These are phyloP conservation scores for Ceratobasidium sp. DNA, from an alignment of 1,284 basidiomycete genomes.

Conservation along the genomic window DNA sequence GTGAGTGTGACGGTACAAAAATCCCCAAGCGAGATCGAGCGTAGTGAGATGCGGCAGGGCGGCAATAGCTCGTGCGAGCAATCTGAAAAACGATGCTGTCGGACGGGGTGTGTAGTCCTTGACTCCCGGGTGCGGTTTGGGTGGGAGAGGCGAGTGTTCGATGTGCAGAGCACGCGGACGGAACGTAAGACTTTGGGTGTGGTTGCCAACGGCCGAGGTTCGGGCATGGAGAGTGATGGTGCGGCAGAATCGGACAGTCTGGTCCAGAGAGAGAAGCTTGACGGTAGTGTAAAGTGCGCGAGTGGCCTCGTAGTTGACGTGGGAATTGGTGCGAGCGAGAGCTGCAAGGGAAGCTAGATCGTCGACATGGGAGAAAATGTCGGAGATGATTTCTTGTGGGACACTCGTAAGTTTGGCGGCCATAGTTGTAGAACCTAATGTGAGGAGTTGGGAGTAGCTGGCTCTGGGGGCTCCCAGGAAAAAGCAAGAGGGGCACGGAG, in stretches of 20 bases:
- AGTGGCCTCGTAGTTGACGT: slow-evolving; percentile 32
- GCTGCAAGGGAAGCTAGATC: slow-evolving; percentile 29
- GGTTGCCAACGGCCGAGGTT: neutral
- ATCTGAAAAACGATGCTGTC: slow-evolving; percentile 39
- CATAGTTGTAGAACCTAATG: slow-evolving; percentile 17
- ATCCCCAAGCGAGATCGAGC: slow-evolving; percentile 42
- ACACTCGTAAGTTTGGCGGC: neutral
- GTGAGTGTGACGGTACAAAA: slow-evolving; percentile 40
- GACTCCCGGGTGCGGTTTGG: slow-evolving; percentile 7
- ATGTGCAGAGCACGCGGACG: slow-evolving; percentile 32
- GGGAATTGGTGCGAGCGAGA: slow-evolving; percentile 21
- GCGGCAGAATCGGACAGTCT: slow-evolving; percentile 35
- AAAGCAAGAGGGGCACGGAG: neutral
- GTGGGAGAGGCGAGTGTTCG: slow-evolving; percentile 26
- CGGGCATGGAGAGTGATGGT: slow-evolving; percentile 20
- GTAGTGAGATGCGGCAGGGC: slow-evolving; percentile 40
- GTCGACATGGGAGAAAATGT: slow-evolving; percentile 20
- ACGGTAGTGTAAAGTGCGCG: slow-evolving; percentile 36
- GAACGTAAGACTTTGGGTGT: slow-evolving; percentile 33
- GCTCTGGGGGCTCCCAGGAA: neutral
- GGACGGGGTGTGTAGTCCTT: slow-evolving; percentile 33
- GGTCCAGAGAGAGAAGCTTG: slow-evolving; percentile 27
- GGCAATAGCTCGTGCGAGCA: slow-evolving; percentile 27
- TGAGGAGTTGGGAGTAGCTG: neutral
- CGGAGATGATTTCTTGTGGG: slow-evolving; percentile 33